Percentiles rank a stretch among this genome's conserved stretches.
Conservation (phyloP, 2,329 filamentous ascomycete species). For the Alternaria viburni region DNA sequence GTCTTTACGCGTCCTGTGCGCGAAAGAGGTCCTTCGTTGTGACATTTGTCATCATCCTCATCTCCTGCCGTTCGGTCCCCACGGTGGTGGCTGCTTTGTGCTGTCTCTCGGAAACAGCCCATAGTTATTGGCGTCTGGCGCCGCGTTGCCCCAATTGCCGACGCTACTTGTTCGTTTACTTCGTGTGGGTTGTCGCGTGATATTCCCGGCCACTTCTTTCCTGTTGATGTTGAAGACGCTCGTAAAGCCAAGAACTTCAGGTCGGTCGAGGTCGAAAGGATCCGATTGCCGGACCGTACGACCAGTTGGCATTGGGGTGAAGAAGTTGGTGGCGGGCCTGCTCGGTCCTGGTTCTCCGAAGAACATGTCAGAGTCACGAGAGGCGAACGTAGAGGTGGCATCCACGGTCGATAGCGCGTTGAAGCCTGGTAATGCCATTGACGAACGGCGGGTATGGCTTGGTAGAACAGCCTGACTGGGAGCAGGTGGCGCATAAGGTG, state of each 20-base stretch:
- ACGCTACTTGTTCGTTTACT: slow-evolving; percentile 38
- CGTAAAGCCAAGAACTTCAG: slow-evolving; percentile 47
- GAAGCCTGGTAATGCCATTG: slow-evolving; percentile 27
- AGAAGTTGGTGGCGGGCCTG: slow-evolving; percentile 37
- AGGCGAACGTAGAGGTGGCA: slow-evolving; percentile 26
- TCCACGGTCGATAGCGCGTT: slow-evolving; percentile 22
- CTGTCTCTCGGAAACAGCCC: slow-evolving; percentile 25
- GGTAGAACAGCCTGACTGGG: slow-evolving; percentile 32
- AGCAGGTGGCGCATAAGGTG: slow-evolving; percentile 27
- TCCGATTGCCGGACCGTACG: slow-evolving; percentile 47
- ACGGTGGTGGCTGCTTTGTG: slow-evolving; percentile 21
- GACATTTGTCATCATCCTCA: slow-evolving; percentile 18
- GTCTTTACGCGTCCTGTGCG: slow-evolving; percentile 10
- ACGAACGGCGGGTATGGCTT: slow-evolving; percentile 27
- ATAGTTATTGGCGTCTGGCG: slow-evolving; percentile 10
- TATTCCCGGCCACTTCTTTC: slow-evolving; percentile 35
- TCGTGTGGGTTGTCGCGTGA: slow-evolving; percentile 35
- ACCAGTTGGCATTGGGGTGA: slow-evolving; percentile 23
- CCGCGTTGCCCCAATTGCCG: slow-evolving; percentile 33
- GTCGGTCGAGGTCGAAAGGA: slow-evolving; percentile 50
- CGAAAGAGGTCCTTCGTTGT: neutral
- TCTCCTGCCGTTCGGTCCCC: slow-evolving; percentile 24
- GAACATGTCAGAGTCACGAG: slow-evolving; percentile 35
- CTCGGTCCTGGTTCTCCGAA: slow-evolving; percentile 47
- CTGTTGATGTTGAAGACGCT: slow-evolving; percentile 33